Evolutionary conservation across 1,284 basidiomycete species (phyloP), one percentile per base, ranked within the genome.

Genomic region (Ustilago cynodontis): DNA sequence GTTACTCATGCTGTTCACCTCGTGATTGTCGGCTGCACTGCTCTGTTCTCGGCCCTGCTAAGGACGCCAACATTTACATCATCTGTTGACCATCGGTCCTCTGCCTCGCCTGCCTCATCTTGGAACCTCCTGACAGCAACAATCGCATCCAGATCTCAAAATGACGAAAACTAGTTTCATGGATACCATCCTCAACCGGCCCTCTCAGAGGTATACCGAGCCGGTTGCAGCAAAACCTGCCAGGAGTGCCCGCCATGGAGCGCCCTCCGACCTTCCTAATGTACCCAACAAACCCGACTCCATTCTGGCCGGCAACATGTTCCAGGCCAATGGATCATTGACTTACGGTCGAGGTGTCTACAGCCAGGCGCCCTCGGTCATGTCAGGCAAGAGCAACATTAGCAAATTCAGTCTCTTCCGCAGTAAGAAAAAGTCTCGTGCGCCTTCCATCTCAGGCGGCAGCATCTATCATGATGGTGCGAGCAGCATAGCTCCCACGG

Each of bases 161-260:
- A 85, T 85, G 84, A 52, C 80, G 9, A 76, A 76, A 61, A 55
- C 71, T 35, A 81, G 80, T 53, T 79, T 85, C 57, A 67, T 85
- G 66, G 82, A 84, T 54, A 67, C 69, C 39, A 85, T 85, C 62
- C 80, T 85, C 29, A 82, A 84, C 33, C 78, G 84, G 58, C 84
- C 84, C 43, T 84, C 83, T 3, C 84, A 85, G 68, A 78, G 63
- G 41, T 85, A 85, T 50, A 69, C 78, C 33, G 76, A 76, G 16
- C 76, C 78, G n/a, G 43, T 58, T 22, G 16, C 55, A 14, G 20
- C 61, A 14, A 71, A 72, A 43, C 22, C 60, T 26, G 59, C 65
- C 56, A 63, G 60, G 22, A 52, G 47, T 16, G 53, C 37, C 1
- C 62, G 60, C 28, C 52, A 53, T 28, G 37, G 60, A 18, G 66